Percentiles rank a stretch among this genome's conserved stretches.
Conservation (phyloP, 2,329 filamentous ascomycete species). For the Beauveria rudraprayagi region DNA sequence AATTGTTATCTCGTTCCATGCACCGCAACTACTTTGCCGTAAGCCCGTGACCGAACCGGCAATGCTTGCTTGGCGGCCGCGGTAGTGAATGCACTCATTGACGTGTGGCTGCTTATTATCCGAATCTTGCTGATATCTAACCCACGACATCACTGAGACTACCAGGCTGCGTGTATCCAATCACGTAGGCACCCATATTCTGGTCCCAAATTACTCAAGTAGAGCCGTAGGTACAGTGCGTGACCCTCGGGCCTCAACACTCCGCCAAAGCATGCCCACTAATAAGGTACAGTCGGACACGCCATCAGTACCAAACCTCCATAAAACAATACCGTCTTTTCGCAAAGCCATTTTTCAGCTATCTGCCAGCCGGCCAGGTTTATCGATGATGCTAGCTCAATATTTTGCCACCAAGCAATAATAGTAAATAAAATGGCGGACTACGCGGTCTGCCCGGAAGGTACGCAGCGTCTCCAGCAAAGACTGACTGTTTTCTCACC, state of each 20-base stretch:
- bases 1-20: neutral
- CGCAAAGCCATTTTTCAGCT: neutral
- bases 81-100: neutral
- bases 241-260: neutral
- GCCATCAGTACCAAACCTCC: slow-evolving; percentile 6
- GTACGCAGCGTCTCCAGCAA: slow-evolving; percentile 17
- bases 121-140: neutral
- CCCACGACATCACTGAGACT: neutral
- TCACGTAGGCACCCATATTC: neutral
- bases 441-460: slow-evolving; percentile 27
- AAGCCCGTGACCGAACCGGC: neutral
- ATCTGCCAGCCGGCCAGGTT: neutral
- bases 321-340: neutral
- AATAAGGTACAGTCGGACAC: neutral
- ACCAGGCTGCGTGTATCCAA: neutral
- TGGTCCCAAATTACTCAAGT: neutral
- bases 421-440: slow-evolving; percentile 24
- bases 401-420: neutral
- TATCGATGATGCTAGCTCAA: slow-evolving; percentile 10
- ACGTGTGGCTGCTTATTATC: neutral
- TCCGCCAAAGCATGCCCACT: neutral
- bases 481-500: neutral
- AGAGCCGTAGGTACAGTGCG: neutral
- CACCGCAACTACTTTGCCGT: neutral
- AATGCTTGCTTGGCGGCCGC: neutral